Evolutionary conservation across 176 grass and related monocot genomes (phyloP).

Genomic region (Typha latifolia): DNA sequence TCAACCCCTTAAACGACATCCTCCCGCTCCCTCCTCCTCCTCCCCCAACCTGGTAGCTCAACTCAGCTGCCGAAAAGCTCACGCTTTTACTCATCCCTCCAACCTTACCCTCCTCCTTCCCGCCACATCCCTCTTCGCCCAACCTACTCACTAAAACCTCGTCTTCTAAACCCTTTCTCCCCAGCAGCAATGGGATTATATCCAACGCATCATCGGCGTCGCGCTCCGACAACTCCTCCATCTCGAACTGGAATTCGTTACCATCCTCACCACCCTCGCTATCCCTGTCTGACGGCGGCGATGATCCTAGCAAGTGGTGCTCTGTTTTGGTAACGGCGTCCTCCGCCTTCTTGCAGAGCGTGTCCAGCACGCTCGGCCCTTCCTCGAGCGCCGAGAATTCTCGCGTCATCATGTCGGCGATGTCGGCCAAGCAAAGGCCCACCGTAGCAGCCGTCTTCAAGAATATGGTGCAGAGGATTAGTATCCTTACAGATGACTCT

Average conservation of each 20-base stretch:
- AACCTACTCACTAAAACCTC: background rate
- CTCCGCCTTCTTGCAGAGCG: conserved; percentile 45
- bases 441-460: conserved; percentile 46
- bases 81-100: conserved; percentile 27
- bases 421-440: conserved; percentile 76
- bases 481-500: conserved; percentile 53
- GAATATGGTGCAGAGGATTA: conserved; percentile 69
- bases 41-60: background rate
- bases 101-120: conserved; percentile 14
- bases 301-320: background rate
- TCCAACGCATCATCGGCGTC: background rate
- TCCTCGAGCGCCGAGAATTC: conserved; percentile 40
- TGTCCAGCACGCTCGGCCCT: conserved; percentile 53
- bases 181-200: background rate
- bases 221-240: conserved; percentile 4
- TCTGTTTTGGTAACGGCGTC: conserved; percentile 11
- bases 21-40: conserved; percentile 12
- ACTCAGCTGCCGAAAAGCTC: conserved; percentile 29
- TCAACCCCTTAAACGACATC: conserved; percentile 54
- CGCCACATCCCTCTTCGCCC: conserved; percentile 1
- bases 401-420: conserved; percentile 86
- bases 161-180: background rate
- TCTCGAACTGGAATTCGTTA: conserved; percentile 13
- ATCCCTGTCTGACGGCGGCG: too few relatives aligned
- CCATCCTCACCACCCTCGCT: background rate